Evolutionary conservation across 2,329 filamentous ascomycete genomes (phyloP).

Genomic region (Trichoderma lentiforme): DNA sequence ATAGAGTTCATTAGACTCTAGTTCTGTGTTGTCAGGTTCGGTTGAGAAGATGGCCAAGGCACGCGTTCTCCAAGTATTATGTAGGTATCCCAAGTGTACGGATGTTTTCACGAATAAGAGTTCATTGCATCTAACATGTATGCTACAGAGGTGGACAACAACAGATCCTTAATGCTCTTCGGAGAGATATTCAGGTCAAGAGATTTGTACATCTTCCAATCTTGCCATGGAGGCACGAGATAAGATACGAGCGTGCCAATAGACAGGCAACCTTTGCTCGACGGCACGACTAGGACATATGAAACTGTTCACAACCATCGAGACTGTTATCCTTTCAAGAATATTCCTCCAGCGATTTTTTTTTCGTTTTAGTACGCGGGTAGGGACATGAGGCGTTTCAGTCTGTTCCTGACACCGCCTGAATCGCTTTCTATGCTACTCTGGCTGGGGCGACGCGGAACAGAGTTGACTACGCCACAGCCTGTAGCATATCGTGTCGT

Average conservation of each 20-base stretch:
- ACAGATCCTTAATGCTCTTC: not conserved
- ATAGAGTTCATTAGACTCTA: not conserved
- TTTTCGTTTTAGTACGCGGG: not conserved
- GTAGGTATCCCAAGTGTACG: not conserved
- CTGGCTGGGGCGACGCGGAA: conserved; percentile 4
- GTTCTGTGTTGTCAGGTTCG: not conserved
- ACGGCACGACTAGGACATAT: not conserved
- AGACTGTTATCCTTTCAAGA: not conserved
- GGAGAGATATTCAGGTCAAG: not conserved
- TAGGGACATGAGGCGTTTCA: not conserved
- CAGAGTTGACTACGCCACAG: conserved; percentile 6
- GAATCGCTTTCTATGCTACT: not conserved
- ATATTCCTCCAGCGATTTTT: not conserved
- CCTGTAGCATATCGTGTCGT: conserved; percentile 11
- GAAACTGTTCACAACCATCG: not conserved
- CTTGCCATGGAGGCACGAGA: not conserved
- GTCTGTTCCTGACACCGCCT: not conserved
- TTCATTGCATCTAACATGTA: not conserved
- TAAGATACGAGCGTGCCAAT: not conserved
- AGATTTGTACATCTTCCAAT: not conserved
- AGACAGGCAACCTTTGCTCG: not conserved
- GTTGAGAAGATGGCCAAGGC: too few species aligned
- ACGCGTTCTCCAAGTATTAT: too few species aligned
- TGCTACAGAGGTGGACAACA: not conserved
- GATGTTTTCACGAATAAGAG: not conserved